phyloP scores from a whole-genome alignment of 768 basidiomycete species.

The Cystofilobasidium macerans region DNA sequence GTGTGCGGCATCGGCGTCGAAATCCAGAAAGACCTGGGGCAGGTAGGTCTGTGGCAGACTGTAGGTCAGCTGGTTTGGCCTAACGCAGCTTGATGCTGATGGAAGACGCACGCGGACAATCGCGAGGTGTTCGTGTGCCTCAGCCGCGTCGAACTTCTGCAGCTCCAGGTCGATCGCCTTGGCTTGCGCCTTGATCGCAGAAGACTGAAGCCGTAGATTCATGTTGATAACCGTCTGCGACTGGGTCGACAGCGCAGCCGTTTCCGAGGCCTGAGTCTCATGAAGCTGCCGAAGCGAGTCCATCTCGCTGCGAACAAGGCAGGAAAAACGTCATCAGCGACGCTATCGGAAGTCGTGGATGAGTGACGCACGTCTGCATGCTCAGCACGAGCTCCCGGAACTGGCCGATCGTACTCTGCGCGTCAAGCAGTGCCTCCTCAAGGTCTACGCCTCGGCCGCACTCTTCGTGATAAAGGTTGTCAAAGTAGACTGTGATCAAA shows the following conservation, averaged over 20 bases:
- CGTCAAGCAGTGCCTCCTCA: conserved; percentile 70
- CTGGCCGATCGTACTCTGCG: conserved; percentile 75
- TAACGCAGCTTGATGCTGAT: no score
- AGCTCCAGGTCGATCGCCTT: conserved; percentile 82
- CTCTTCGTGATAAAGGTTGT: conserved; percentile 58
- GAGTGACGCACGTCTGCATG: conserved; percentile 55
- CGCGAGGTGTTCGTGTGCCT: conserved; percentile 62
- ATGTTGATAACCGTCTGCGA: conserved; percentile 87
- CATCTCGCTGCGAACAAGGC: conserved; percentile 56
- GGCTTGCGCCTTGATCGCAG: conserved; percentile 80
- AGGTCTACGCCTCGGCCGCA: conserved; percentile 53
- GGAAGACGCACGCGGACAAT: conserved; percentile 60
- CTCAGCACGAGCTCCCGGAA: conserved; percentile 84
- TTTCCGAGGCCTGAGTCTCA: conserved; percentile 70
- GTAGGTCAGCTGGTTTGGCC: background rate
- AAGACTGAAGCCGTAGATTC: conserved; percentile 85
- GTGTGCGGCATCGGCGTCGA: conserved; percentile 75
- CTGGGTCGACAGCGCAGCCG: conserved; percentile 70
- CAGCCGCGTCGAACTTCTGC: conserved; percentile 68
- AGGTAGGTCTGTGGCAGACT: conserved; percentile 59
- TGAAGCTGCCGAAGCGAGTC: conserved; percentile 72
- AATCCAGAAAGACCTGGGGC: conserved; percentile 78
- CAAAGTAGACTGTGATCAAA: conserved; percentile 43
- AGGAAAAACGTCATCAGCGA: no score
- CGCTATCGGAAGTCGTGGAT: background rate